These are phyloP conservation scores for Cryptococcus jaspeensis DNA, from an alignment of 1,284 basidiomycete species.

Conservation along the genomic window DNA sequence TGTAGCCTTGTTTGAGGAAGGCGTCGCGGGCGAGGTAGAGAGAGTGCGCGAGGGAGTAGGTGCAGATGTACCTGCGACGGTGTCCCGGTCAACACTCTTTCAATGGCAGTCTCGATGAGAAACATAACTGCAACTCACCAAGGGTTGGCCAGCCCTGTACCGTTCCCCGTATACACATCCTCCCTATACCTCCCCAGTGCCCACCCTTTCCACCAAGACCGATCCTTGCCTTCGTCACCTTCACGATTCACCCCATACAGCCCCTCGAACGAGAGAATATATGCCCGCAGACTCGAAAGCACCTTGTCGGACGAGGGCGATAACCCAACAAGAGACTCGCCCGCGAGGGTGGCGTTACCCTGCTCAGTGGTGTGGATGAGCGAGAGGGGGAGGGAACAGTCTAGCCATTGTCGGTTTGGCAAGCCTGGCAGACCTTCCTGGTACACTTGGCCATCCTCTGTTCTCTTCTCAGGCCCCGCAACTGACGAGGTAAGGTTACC, in stretches of 20 bases:
- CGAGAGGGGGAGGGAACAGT: slow-evolving; percentile 51
- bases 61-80: slow-evolving; percentile 47
- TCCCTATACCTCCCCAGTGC: slow-evolving; percentile 53
- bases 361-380: slow-evolving; percentile 38
- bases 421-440: neutral
- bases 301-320: slow-evolving; percentile 27
- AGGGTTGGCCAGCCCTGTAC: slow-evolving; percentile 48
- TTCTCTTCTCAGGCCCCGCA: too few species aligned
- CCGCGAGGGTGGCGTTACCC: slow-evolving; percentile 1
- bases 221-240: neutral
- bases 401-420: slow-evolving; percentile 35
- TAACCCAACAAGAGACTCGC: neutral
- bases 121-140: slow-evolving; percentile 37
- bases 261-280: slow-evolving; percentile 44
- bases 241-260: slow-evolving; percentile 50
- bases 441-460: neutral
- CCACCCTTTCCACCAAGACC: slow-evolving; percentile 41
- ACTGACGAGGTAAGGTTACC: neutral
- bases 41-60: slow-evolving; percentile 50
- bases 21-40: slow-evolving; percentile 39
- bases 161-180: slow-evolving; percentile 54
- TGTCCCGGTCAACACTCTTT: neutral
- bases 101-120: neutral
- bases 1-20: slow-evolving; percentile 20
- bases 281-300: slow-evolving; percentile 44